Evolutionary conservation across 768 basidiomycete species (phyloP).

Genomic region (Tricholomella constricta): DNA sequence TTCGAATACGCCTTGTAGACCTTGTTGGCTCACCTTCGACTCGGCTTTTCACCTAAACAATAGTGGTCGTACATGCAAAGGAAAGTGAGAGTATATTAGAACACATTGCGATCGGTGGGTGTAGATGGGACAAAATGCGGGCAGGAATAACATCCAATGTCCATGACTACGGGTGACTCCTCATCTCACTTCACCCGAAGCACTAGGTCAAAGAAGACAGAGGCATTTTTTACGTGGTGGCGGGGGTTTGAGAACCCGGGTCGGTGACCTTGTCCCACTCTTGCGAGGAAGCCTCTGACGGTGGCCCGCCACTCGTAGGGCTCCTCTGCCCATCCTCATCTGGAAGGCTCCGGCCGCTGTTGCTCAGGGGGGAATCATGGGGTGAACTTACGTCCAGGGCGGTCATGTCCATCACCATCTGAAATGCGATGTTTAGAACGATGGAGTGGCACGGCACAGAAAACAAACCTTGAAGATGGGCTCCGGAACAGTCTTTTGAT

Average conservation of each 20-base stretch:
- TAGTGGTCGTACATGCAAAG: slow-evolving; percentile 23
- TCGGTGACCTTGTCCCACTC: slow-evolving; percentile 91
- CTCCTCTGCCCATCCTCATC: slow-evolving; percentile 57
- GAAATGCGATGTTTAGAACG: neutral
- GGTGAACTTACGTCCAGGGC: slow-evolving; percentile 84
- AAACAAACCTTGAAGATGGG: slow-evolving; percentile 72
- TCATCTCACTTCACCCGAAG: slow-evolving; percentile 14
- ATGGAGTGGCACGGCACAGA: neutral
- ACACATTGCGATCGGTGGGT: slow-evolving; percentile 29
- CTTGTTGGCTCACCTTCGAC: slow-evolving; percentile 69
- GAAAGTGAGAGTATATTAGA: slow-evolving; percentile 65
- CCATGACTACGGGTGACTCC: slow-evolving; percentile 17
- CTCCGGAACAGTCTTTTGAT: slow-evolving; percentile 86
- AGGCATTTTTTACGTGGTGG: slow-evolving; percentile 27
- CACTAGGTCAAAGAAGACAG: slow-evolving; percentile 7
- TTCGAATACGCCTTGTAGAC: slow-evolving; percentile 2
- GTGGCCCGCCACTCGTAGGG: slow-evolving; percentile 64
- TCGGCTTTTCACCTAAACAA: slow-evolving; percentile 58
- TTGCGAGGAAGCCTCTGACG: slow-evolving; percentile 86
- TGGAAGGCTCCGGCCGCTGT: slow-evolving; percentile 24
- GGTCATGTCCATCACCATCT: slow-evolving; percentile 83
- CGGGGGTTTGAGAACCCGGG: slow-evolving; percentile 58
- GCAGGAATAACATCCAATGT: slow-evolving; percentile 11
- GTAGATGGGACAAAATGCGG: slow-evolving; percentile 14
- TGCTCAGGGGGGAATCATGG: slow-evolving; percentile 36